These are phyloP conservation scores for Chlamydomonas incerta DNA, from an alignment of 139 green algal genomes.

Conservation along the genomic window DNA sequence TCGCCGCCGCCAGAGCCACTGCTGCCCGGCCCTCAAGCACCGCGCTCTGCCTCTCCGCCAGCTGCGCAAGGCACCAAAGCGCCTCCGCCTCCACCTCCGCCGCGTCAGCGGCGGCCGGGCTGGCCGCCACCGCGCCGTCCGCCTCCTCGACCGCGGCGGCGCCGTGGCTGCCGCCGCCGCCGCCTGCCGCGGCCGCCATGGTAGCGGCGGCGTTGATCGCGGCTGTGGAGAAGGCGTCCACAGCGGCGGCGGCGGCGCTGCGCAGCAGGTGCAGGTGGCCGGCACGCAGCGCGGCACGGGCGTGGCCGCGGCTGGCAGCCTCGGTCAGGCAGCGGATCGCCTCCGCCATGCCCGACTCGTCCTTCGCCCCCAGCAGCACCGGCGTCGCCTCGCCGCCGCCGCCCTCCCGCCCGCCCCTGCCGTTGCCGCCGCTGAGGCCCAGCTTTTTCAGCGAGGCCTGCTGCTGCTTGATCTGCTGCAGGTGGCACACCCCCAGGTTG, in stretches of 20 bases:
- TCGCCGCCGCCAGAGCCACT: neutral
- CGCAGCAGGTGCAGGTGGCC: constrained; percentile 21
- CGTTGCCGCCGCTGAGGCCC: neutral
- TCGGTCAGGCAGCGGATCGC: constrained; percentile 18
- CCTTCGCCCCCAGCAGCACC: neutral
- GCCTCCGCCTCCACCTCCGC: constrained; percentile 26
- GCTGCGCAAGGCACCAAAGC: constrained; percentile 40
- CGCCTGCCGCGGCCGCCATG: neutral
- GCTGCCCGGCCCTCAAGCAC: constrained; percentile 16
- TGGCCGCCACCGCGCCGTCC: neutral
- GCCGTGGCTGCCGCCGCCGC: neutral
- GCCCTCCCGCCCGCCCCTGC: neutral
- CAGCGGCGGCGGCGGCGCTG: constrained; percentile 4
- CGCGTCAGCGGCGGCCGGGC: neutral
- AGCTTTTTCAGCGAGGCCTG: too few relatives aligned
- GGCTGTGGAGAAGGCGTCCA: constrained; percentile 2
- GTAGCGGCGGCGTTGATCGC: constrained; percentile 2
- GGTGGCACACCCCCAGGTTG: constrained; percentile 23
- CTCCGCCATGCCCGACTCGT: neutral
- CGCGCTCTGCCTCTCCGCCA: constrained; percentile 32
- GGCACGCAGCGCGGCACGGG: neutral
- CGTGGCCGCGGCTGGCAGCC: constrained; percentile 1
- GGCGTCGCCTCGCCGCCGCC: neutral
- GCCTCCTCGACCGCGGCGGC: neutral
- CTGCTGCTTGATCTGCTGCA: constrained; percentile 23